phyloP scores from a whole-genome alignment of 129 eudicot genomes.

The Helichrysum umbraculigerum region DNA sequence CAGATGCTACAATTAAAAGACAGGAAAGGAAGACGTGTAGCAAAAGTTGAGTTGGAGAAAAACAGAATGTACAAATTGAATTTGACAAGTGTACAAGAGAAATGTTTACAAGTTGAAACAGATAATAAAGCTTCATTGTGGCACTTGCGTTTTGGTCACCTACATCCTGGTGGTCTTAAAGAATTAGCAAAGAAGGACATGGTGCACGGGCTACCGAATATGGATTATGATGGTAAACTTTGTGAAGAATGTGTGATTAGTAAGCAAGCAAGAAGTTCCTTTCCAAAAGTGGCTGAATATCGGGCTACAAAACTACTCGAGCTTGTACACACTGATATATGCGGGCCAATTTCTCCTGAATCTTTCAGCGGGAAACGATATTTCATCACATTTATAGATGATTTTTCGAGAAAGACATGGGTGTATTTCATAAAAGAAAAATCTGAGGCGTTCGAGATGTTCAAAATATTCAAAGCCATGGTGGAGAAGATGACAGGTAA shows the following conservation, averaged over 20 bases:
- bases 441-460: background rate
- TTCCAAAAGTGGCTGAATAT: background rate
- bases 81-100: background rate
- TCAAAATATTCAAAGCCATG: background rate
- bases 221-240: background rate
- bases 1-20: background rate
- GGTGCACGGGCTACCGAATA: background rate
- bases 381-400: background rate
- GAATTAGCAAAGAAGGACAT: background rate
- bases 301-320: background rate
- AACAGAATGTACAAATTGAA: background rate
- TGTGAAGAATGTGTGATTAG: background rate
- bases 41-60: background rate
- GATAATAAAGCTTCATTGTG: background rate
- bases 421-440: background rate
- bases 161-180: background rate
- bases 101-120: background rate
- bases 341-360: background rate
- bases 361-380: constrained; percentile 5
- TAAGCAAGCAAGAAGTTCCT: constrained; percentile 3
- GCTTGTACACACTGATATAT: background rate
- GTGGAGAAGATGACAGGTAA: background rate
- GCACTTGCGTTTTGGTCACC: background rate
- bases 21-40: background rate
- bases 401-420: background rate